Conservation (phyloP, 2,329 filamentous ascomycete species). For the Colletotrichum neosansevieriae region DNA sequence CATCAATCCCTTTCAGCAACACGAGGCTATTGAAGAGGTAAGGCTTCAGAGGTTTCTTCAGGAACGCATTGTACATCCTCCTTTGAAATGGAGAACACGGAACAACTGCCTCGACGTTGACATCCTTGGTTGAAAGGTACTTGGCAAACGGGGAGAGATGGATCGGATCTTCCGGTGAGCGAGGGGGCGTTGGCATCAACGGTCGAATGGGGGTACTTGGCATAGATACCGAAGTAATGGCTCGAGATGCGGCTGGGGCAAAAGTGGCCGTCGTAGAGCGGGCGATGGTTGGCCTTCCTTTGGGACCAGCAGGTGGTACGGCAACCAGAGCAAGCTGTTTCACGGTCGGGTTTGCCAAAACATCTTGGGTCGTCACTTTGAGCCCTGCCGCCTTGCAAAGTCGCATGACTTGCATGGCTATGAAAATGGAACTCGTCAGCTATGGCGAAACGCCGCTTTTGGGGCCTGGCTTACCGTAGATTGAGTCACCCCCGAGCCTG, state of each 20-base stretch:
- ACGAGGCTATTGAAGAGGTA: slow-evolving; percentile 60
- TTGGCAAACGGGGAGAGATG: neutral
- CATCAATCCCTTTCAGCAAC: neutral
- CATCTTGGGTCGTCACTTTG: slow-evolving; percentile 55
- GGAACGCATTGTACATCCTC: slow-evolving; percentile 61
- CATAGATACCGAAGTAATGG: neutral
- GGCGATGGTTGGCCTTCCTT: neutral
- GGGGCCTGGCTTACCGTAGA: slow-evolving; percentile 14
- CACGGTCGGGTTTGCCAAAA: slow-evolving; percentile 24
- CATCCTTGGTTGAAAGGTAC: neutral
- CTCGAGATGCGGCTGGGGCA: neutral
- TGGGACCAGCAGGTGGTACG: neutral
- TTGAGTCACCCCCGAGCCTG: slow-evolving; percentile 66
- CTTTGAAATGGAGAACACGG: slow-evolving; percentile 67
- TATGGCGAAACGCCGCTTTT: too few relatives aligned
- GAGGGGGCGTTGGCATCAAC: neutral
- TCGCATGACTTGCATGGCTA: slow-evolving; percentile 54
- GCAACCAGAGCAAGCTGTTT: neutral
- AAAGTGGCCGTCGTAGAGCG: neutral
- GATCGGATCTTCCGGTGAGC: neutral
- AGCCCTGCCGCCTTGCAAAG: slow-evolving; percentile 69
- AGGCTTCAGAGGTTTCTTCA: slow-evolving; percentile 1
- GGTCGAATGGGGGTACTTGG: accelerated
- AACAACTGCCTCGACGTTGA: slow-evolving; percentile 43
- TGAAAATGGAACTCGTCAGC: neutral